These are phyloP conservation scores for Herpetomonas tarakana DNA, from an alignment of 208 protist genomes.

Conservation along the genomic window DNA sequence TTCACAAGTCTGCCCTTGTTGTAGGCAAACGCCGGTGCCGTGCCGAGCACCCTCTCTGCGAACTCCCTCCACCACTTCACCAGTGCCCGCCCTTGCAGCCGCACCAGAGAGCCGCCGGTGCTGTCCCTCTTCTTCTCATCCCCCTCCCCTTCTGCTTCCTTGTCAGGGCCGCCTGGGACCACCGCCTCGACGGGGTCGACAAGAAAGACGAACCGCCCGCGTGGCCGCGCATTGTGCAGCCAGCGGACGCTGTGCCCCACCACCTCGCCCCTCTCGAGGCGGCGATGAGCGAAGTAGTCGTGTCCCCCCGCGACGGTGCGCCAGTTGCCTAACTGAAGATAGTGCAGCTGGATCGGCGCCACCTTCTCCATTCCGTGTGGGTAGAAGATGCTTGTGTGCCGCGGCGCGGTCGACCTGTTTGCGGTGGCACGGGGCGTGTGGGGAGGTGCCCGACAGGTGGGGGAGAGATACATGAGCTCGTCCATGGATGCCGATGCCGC, in stretches of 20 bases:
- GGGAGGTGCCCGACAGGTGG: too few species aligned
- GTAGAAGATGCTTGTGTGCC: conserved; percentile 66
- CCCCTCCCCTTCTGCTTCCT: not conserved
- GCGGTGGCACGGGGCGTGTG: too few species aligned
- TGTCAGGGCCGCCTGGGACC: not conserved
- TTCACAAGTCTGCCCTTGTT: conserved; percentile 23
- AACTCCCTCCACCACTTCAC: not conserved
- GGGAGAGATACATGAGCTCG: too few species aligned
- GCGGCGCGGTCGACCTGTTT: conserved; percentile 8
- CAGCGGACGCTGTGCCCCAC: conserved; percentile 63
- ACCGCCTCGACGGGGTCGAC: conserved; percentile 51
- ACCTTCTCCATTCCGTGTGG: conserved; percentile 38
- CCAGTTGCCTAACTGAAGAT: conserved; percentile 56
- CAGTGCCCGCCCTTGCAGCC: too few species aligned
- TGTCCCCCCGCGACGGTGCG: conserved; percentile 44
- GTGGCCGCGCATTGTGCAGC: conserved; percentile 55
- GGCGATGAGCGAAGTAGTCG: conserved; percentile 71
- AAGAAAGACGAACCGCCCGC: conserved; percentile 65
- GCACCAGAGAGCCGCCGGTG: too few species aligned
- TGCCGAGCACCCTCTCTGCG: conserved; percentile 14
- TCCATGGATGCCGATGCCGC: too few species aligned
- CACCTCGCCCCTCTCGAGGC: conserved; percentile 48
- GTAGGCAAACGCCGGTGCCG: conserved; percentile 36
- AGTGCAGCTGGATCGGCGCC: conserved; percentile 64
- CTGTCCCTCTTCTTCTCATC: not conserved